A percentile compares a stretch with the other conserved stretches of the same genome.
phyloP scores from a whole-genome alignment of 2,329 filamentous ascomycete species.

The Eutypella sp. region DNA sequence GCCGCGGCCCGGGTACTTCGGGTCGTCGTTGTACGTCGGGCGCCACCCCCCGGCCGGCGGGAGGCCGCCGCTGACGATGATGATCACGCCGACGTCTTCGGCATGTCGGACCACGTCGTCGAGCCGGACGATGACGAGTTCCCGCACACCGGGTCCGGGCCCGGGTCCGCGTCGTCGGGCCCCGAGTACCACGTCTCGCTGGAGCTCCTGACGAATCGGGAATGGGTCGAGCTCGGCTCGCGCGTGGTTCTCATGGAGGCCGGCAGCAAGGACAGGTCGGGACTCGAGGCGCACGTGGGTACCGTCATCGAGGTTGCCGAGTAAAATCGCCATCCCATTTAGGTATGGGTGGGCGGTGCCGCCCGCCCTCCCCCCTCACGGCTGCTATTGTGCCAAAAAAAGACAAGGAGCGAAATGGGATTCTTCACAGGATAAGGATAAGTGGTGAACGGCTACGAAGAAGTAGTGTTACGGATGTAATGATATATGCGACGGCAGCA shows the following conservation, averaged over 20 bases:
- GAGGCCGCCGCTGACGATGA: conserved; percentile 33
- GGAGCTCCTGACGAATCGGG: conserved; percentile 62
- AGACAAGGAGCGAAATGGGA: no score
- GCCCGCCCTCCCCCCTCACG: no score
- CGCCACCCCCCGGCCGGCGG: conserved; percentile 19
- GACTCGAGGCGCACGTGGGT: conserved; percentile 69
- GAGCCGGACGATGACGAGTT: conserved; percentile 41
- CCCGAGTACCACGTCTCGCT: conserved; percentile 58
- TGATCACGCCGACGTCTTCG: conserved; percentile 57
- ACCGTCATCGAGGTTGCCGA: conserved; percentile 58
- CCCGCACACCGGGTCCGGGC: conserved; percentile 23
- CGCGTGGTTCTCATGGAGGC: conserved; percentile 69
- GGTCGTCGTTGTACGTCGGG: conserved; percentile 41
- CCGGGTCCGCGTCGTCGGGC: no score
- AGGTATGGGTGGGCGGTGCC: no score
- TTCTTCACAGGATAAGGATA: no score
- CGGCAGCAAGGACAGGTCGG: conserved; percentile 60
- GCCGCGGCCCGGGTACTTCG: conserved; percentile 71
- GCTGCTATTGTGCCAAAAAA: neutral
- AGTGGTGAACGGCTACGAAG: no score
- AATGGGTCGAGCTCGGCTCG: conserved; percentile 70
- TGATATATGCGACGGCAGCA: no score
- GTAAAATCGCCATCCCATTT: conserved; percentile 29
- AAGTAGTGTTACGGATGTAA: no score
- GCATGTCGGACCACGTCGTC: conserved; percentile 45